Base-by-base conservation (phyloP, 306 rosid species). In the Coriaria nepalensis region DNA sequence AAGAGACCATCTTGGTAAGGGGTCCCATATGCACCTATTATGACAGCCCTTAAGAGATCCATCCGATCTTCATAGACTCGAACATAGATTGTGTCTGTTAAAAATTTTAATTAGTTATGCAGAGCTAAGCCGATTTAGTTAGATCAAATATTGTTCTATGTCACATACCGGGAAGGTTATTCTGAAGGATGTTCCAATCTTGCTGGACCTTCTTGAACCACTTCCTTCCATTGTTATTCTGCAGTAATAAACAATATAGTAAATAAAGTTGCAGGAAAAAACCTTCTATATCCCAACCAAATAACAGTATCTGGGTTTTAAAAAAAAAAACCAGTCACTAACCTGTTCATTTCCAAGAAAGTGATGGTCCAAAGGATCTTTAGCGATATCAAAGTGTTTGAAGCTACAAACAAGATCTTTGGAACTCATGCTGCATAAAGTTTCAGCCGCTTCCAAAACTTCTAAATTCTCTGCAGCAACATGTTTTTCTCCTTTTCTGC, bases 1-100 rank as follows among this genome's bases (percentile, higher is more conserved):
- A 92, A 92, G 51, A 92, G 87, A 40, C 98, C 98, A 67, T 92
- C 98, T 78, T 92, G 98, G 83, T 92, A 92, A 58, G 95, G 98
- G 10, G 98, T 92, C 62, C 98, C 98, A 49, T 82, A 92, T 40
- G 98, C 87, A 78, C 98, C 98, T 57, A 92, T 78, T 70, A 92
- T 92, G 59, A 92, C 98, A 33, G 98, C 87, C 67, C 98, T 77
- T 50, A 92, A 57, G 47, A 92, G 94, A 70, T 85, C 96, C 96
- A 92, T 81, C 65, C 96, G 70, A 68, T 92, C 98, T 72, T 92
- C 98, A 47, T 85, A 92, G 62, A 79, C 98, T 42, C 96, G 78
- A 53, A 85, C 98, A 11, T 64, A 79, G 65, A 92, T 85, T 56
- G 80, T 90, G 57, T 75, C 98, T 92, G 87, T 55, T 52, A 77